These are phyloP conservation scores for Puccinellia tenuiflora DNA, from an alignment of 176 grass and related monocot species.

Conservation along the genomic window DNA sequence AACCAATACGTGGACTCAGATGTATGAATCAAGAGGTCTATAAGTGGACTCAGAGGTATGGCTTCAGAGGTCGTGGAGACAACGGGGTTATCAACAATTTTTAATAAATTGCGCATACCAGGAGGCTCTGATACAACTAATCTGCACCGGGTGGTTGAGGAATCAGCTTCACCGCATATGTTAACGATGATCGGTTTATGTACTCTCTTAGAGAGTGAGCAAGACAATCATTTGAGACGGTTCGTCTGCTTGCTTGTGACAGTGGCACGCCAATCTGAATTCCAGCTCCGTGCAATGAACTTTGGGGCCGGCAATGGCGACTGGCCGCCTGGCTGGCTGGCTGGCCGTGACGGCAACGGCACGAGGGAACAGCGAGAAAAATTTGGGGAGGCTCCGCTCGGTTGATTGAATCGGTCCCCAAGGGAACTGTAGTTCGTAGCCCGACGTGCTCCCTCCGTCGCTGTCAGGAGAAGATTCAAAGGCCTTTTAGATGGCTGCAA, in stretches of 20 bases:
- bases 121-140: too few species aligned
- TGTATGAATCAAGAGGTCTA: too few species aligned
- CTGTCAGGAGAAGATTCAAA: neutral
- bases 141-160: too few species aligned
- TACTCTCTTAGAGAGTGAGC: neutral
- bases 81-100: too few species aligned
- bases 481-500: neutral
- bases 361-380: neutral
- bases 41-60: too few species aligned
- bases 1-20: too few species aligned
- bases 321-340: neutral
- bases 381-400: neutral
- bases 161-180: too few species aligned
- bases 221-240: neutral
- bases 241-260: neutral
- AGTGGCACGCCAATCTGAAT: neutral
- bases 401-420: neutral
- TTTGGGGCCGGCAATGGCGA: neutral
- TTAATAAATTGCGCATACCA: too few species aligned
- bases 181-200: neutral
- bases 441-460: slow-evolving; percentile 16
- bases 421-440: neutral
- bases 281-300: neutral
- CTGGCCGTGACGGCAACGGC: slow-evolving; percentile 3
- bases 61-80: too few species aligned